phyloP scores from a whole-genome alignment of 2,329 filamentous ascomycete genomes.

The Thermothelomyces thermophilus region DNA sequence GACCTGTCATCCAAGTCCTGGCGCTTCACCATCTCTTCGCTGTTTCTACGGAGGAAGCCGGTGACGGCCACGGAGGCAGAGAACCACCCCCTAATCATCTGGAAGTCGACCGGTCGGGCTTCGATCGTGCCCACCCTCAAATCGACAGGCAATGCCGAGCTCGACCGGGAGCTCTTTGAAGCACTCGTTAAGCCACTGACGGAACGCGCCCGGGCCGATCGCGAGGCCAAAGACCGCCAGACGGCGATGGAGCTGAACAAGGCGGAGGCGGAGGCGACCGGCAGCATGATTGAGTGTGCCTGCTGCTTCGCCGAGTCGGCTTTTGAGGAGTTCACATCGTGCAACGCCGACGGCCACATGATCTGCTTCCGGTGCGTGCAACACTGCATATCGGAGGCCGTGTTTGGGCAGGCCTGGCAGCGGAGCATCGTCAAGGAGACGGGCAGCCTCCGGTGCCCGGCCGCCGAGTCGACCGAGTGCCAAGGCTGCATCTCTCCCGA shows the following conservation, averaged over 20 bases:
- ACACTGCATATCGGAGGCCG: conserved; percentile 72
- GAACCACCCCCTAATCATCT: conserved; percentile 56
- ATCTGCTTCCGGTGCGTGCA: conserved; percentile 79
- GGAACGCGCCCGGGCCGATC: conserved; percentile 35
- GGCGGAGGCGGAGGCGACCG: conserved; percentile 51
- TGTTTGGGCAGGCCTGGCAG: conserved; percentile 90
- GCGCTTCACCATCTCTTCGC: conserved; percentile 64
- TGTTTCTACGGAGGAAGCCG: conserved; percentile 61
- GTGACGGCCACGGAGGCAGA: conserved; percentile 48
- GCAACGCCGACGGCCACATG: conserved; percentile 61
- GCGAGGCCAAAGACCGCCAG: conserved; percentile 45
- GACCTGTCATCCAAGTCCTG: conserved; percentile 66
- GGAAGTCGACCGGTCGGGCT: conserved; percentile 51
- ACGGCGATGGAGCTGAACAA: conserved; percentile 50
- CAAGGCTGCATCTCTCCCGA: conserved; percentile 63
- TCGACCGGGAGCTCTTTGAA: conserved; percentile 55
- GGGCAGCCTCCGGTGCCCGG: conserved; percentile 77
- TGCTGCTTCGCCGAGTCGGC: conserved; percentile 68
- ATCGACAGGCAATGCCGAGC: conserved; percentile 57
- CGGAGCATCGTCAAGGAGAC: conserved; percentile 66
- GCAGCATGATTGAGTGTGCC: conserved; percentile 61
- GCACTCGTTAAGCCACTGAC: conserved; percentile 51
- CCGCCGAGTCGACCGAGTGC: conserved; percentile 65
- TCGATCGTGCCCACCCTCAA: conserved; percentile 55
- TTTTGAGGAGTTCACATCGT: conserved; percentile 71